Evolutionary conservation across 495 filamentous ascomycete genomes (phyloP).

Genomic region (Penicillium canariense): DNA sequence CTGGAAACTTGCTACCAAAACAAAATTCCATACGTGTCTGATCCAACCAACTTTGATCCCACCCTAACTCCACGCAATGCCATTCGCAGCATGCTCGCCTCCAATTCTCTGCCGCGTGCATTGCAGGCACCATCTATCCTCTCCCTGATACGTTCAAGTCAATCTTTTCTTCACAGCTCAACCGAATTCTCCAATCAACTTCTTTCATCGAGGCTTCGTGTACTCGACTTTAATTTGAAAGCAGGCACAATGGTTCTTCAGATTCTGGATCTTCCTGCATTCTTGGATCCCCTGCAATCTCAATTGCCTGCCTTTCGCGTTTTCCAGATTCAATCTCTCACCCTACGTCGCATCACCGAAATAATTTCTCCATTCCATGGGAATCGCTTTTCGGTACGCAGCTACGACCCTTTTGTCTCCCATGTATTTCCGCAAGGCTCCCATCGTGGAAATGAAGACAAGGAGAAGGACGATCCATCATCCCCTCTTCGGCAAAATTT

Average conservation of each 20-base stretch:
- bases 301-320: slow-evolving; percentile 5
- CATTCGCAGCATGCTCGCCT: slow-evolving; percentile 61
- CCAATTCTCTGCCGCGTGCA: slow-evolving; percentile 63
- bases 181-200: slow-evolving; percentile 36
- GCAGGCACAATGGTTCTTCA: slow-evolving; percentile 41
- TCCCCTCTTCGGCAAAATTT: slow-evolving; percentile 29
- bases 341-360: slow-evolving; percentile 45
- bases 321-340: slow-evolving; percentile 28
- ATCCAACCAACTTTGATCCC: slow-evolving; percentile 78
- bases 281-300: slow-evolving; percentile 8
- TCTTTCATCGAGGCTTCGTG: slow-evolving; percentile 30
- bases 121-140: slow-evolving; percentile 65
- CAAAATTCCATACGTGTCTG: slow-evolving; percentile 72
- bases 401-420: slow-evolving; percentile 29
- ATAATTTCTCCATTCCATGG: slow-evolving; percentile 41
- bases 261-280: slow-evolving; percentile 25
- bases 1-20: slow-evolving; percentile 68
- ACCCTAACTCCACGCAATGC: slow-evolving; percentile 80
- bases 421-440: slow-evolving; percentile 28
- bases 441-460: background rate
- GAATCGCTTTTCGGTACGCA: slow-evolving; percentile 36
- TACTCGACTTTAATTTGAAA: slow-evolving; percentile 37
- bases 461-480: slow-evolving; percentile 21
- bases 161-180: slow-evolving; percentile 24
- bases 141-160: slow-evolving; percentile 43